These are phyloP conservation scores for Colletotrichum destructivum DNA, from an alignment of 2,329 filamentous ascomycete species.

Conservation along the genomic window DNA sequence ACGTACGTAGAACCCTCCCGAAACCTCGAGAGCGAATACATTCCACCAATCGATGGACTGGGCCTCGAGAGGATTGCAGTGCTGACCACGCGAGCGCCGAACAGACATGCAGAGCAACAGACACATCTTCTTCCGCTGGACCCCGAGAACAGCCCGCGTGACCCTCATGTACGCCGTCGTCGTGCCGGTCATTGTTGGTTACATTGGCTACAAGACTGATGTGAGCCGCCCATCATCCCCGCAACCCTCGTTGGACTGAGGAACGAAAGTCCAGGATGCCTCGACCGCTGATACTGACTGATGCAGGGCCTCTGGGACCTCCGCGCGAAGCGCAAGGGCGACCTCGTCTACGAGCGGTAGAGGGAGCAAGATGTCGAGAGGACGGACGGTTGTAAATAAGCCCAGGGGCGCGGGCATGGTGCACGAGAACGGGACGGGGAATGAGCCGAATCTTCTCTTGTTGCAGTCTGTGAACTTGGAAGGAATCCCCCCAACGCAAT, in stretches of 20 bases:
- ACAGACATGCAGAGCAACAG: slow-evolving; percentile 87
- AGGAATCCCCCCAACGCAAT: not conserved
- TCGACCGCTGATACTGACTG: slow-evolving; percentile 42
- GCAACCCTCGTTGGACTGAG: too few relatives aligned
- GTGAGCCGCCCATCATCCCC: slow-evolving; percentile 73
- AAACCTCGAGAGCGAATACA: not conserved
- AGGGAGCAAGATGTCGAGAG: slow-evolving; percentile 37
- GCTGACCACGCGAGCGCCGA: slow-evolving; percentile 44
- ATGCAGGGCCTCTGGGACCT: slow-evolving; percentile 87
- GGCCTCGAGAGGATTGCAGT: not conserved
- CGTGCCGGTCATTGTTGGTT: slow-evolving; percentile 80
- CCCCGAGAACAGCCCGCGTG: slow-evolving; percentile 83
- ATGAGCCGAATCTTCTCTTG: slow-evolving; percentile 10
- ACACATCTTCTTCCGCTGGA: slow-evolving; percentile 97
- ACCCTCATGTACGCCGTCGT: slow-evolving; percentile 82
- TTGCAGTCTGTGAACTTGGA: not conserved
- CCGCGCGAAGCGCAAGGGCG: slow-evolving; percentile 89
- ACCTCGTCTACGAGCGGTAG: slow-evolving; percentile 86
- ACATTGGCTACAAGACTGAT: slow-evolving; percentile 84
- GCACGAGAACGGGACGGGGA: slow-evolving; percentile 22
- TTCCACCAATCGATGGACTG: not conserved
- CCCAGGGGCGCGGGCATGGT: slow-evolving; percentile 8
- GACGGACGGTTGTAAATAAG: slow-evolving; percentile 59
- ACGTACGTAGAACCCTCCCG: slow-evolving; percentile 54
- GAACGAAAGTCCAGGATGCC: not conserved